Percentiles rank a stretch among this genome's conserved stretches.
Conservation (phyloP, 495 filamentous ascomycete genomes). For the Xylaria palmicola region DNA sequence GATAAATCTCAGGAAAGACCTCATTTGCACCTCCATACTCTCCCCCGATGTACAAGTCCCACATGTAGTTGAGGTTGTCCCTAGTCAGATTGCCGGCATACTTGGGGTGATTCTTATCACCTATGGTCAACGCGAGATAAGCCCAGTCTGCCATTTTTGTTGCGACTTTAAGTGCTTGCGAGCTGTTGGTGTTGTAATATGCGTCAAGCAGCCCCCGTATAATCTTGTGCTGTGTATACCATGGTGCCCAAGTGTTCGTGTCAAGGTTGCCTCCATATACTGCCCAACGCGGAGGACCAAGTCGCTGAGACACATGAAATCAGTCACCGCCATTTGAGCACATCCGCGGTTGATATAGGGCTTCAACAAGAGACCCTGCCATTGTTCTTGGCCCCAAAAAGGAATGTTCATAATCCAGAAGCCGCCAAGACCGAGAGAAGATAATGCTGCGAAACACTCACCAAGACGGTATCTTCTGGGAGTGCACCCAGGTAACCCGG, state of each 20-base stretch:
- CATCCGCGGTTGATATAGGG: too few species aligned
- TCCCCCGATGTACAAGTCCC: constrained; percentile 23
- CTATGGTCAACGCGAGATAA: constrained; percentile 23
- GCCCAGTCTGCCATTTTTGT: constrained; percentile 26
- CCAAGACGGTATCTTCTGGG: constrained; percentile 23
- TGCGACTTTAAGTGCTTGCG: constrained; percentile 16
- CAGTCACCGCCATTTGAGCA: too few species aligned
- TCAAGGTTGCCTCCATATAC: constrained; percentile 16
- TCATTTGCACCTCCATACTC: constrained; percentile 34
- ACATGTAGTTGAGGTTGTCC: constrained; percentile 26
- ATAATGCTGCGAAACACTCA: too few species aligned
- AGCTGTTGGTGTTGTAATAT: constrained; percentile 25
- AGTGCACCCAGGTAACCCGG: constrained; percentile 24
- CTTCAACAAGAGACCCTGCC: too few species aligned
- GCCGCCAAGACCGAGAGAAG: too few species aligned
- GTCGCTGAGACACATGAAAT: too few species aligned
- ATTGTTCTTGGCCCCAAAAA: too few species aligned
- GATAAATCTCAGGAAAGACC: constrained; percentile 32
- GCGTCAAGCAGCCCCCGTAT: constrained; percentile 24
- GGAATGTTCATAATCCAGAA: too few species aligned
- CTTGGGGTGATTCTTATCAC: constrained; percentile 22
- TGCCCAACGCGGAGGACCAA: constrained; percentile 26
- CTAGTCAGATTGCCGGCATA: constrained; percentile 24
- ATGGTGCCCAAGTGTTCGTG: constrained; percentile 23
- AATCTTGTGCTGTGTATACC: constrained; percentile 28